Base-by-base conservation (phyloP, 2,329 filamentous ascomycete species). In the Pseudogymnoascus sp. region DNA sequence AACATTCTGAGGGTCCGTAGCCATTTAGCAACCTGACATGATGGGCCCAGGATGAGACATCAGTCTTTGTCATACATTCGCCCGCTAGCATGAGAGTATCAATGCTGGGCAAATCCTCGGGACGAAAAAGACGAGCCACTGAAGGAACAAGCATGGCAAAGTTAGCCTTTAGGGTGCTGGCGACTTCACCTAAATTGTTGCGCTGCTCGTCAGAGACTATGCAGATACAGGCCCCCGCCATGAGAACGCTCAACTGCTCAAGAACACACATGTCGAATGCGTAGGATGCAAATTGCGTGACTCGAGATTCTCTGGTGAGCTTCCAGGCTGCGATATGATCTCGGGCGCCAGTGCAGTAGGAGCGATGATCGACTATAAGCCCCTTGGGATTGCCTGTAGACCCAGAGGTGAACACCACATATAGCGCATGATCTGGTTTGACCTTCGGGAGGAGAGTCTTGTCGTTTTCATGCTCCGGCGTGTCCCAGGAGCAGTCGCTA, bases 351-450 rank as follows among this genome's bases (percentile, higher is more conserved):
- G 65, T 64, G 15, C 44, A 62, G 26, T 67, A 40, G 3, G 68
- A 17, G 7, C 62, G 33, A 44, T 70, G 68, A n/a, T 67, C 64
- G 17, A 67, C 19, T 9, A 67, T 60, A 13, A 66, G 62, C 7
- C 66, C 66, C 63, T 71, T 71, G 15, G 69, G 68, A 10, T 59
- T 67, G 3, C 69, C 69, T 11, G 69, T 70, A 7, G 60, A 63
- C 5, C 66, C 66, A 13, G 66, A 67, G 26, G 66, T 66, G 40
- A 62, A 67, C 4, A 71, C 67, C n/a, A 69, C 60, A 17, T 26
- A 63, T 10, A 33, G 53, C 4, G 53, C 17, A 61, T 63, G 19
- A 10, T 26, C 33, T 23, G 59, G 59, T 23, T 60, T 13, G 23
- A 40, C 61, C 26, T 60, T 31, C 10, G 33, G 42, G 9, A 56